Percentiles rank a stretch among this genome's conserved stretches.
These are phyloP conservation scores for Monosporascus sp. DNA, from an alignment of 2,329 filamentous ascomycete genomes.

Conservation along the genomic window DNA sequence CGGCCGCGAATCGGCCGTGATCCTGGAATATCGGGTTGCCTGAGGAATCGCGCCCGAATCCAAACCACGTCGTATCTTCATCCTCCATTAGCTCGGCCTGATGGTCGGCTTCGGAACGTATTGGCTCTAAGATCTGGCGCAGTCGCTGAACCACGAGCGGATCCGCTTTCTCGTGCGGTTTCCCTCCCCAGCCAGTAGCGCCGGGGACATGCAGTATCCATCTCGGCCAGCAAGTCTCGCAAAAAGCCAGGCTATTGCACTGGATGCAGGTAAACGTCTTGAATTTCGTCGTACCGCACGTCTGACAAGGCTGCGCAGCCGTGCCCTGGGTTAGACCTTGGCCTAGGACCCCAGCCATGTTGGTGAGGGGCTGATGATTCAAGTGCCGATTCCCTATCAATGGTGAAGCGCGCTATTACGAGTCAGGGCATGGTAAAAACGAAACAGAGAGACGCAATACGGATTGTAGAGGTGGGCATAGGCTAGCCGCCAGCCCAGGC, in stretches of 20 bases:
- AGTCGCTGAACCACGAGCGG: slow-evolving; percentile 24
- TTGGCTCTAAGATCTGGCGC: slow-evolving; percentile 27
- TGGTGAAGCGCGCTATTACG: neutral
- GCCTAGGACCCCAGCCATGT: neutral
- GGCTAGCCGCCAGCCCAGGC: neutral
- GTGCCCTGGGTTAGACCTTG: neutral
- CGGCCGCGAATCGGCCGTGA: slow-evolving; percentile 36
- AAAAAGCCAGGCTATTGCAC: slow-evolving; percentile 29
- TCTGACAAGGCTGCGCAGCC: slow-evolving; percentile 22
- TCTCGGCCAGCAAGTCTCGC: slow-evolving; percentile 26
- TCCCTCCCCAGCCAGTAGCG: slow-evolving; percentile 26
- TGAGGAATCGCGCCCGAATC: slow-evolving; percentile 25
- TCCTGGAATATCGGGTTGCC: slow-evolving; percentile 25
- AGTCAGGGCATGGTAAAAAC: neutral
- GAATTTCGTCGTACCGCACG: slow-evolving; percentile 21
- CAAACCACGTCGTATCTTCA: slow-evolving; percentile 29
- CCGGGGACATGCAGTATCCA: slow-evolving; percentile 24
- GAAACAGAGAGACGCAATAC: neutral
- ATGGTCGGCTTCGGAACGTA: slow-evolving; percentile 25
- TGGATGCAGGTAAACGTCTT: slow-evolving; percentile 27
- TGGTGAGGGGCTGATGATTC: neutral
- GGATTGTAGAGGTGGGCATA: neutral
- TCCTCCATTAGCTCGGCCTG: slow-evolving; percentile 26
- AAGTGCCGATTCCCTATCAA: neutral
- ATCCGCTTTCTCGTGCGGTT: slow-evolving; percentile 27